Evolutionary conservation across 2,329 filamentous ascomycete genomes (phyloP), one percentile per base, ranked within the genome.

Genomic region (Sphaerulina vaccinii): DNA sequence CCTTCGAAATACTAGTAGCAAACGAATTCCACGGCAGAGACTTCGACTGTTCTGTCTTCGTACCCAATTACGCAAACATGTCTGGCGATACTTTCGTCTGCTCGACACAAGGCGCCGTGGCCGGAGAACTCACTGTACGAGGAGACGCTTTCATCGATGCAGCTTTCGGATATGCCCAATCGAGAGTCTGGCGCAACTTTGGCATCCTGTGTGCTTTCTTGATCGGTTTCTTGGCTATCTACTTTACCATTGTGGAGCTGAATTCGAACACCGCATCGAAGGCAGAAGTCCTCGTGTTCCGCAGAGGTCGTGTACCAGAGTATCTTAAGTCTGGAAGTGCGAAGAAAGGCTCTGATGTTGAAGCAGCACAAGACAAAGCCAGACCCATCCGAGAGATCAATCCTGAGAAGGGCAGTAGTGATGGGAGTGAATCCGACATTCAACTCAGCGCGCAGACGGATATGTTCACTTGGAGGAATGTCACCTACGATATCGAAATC

Each of bases 221-320:
- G 45, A 59, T 87, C 23, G 80, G 77, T 48, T 88, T 88, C 71
- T 79, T 84, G 70, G 51, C 69, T 2, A 59, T 85, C 1, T 88
- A 90, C 69, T 79, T 88, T 43, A 39, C 80, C 13, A 80, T 81
- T 0, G 78, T 79, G 0, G 86, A 90, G 62, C 58, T 86, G 59
- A 87, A 87, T 67, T 84, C 84, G 0, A 74, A 79, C 1, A 81
- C 79, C 0, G 72, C 74, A 1, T 86, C 81, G 45, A 84, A 79
- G 1, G 86, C 84, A 0, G 86, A 90, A 63, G 79, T 84, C 1
- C 77, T 90, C 1, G 82, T 90, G 8, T 90, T 88, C 59, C 58
- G 67, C 16, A 59, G 65, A 15, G 73, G 73, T 5, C 69, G 73
- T 52, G 72, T 75, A 33, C 73, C 73, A 2, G 64, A 65, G 11